phyloP scores from a whole-genome alignment of 2,329 filamentous ascomycete genomes.

The Westerdykella sp. region DNA sequence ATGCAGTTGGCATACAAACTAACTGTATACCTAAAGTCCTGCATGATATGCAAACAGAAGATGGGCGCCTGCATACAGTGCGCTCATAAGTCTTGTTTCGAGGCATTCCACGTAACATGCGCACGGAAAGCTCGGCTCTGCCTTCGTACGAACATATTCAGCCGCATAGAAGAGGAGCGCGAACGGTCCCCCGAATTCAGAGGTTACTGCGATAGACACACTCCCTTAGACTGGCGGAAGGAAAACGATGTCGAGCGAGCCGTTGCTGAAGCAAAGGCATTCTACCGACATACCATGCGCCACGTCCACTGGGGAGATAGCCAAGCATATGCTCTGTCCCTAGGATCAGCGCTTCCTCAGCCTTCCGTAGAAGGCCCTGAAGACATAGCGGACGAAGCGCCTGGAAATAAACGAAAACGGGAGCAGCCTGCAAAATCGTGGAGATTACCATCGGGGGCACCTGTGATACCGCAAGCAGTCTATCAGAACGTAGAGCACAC shows the following conservation, averaged over 20 bases:
- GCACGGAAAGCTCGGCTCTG: slow-evolving; percentile 81
- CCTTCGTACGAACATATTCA: slow-evolving; percentile 74
- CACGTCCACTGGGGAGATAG: slow-evolving; percentile 88
- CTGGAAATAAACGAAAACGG: slow-evolving; percentile 55
- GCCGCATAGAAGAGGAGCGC: slow-evolving; percentile 39
- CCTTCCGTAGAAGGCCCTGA: slow-evolving; percentile 47
- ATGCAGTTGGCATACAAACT: neutral
- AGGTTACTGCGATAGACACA: slow-evolving; percentile 93
- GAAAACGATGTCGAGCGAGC: slow-evolving; percentile 79
- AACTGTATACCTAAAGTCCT: slow-evolving; percentile 44
- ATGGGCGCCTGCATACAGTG: slow-evolving; percentile 99
- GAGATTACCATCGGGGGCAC: slow-evolving; percentile 90
- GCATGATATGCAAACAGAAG: slow-evolving; percentile 93
- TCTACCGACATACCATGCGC: slow-evolving; percentile 84
- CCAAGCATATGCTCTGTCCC: slow-evolving; percentile 71
- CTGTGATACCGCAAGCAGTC: slow-evolving; percentile 84
- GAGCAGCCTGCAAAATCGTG: slow-evolving; percentile 60
- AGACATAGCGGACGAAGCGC: slow-evolving; percentile 39
- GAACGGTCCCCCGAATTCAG: slow-evolving; percentile 78
- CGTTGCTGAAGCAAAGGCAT: slow-evolving; percentile 75
- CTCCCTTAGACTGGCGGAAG: slow-evolving; percentile 77
- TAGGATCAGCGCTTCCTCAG: slow-evolving; percentile 62
- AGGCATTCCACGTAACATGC: slow-evolving; percentile 96
- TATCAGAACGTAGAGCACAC: slow-evolving; percentile 81
- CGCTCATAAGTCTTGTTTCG: slow-evolving; percentile 93